Evolutionary conservation across 768 basidiomycete genomes (phyloP).

Genomic region (Termitomyces heimii): DNA sequence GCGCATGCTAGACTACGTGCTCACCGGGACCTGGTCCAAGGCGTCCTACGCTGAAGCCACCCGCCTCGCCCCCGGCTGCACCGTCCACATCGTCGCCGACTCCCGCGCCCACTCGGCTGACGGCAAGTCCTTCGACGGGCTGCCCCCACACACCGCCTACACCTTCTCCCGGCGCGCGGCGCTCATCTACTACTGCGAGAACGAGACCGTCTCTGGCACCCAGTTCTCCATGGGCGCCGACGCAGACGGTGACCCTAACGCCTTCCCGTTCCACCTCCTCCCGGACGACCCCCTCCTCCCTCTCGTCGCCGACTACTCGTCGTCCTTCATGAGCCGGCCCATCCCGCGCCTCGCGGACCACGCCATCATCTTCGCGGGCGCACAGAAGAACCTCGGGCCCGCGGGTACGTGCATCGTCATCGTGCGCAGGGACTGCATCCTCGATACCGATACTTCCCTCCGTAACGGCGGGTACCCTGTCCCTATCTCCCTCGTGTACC

Average conservation of each 20-base stretch:
- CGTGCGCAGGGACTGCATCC: constrained; percentile 90
- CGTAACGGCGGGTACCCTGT: constrained; percentile 68
- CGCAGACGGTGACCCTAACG: constrained; percentile 36
- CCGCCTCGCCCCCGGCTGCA: constrained; percentile 51
- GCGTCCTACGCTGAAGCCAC: constrained; percentile 81
- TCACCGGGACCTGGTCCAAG: constrained; percentile 91
- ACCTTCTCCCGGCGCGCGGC: constrained; percentile 78
- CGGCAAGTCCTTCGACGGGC: constrained; percentile 68
- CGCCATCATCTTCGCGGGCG: constrained; percentile 93
- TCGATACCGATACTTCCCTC: constrained; percentile 79
- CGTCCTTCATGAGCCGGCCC: constrained; percentile 93
- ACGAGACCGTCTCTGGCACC: constrained; percentile 96
- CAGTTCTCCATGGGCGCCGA: constrained; percentile 63
- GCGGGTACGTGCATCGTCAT: constrained; percentile 91
- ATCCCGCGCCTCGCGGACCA: constrained; percentile 86
- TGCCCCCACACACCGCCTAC: constrained; percentile 73
- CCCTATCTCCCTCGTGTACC: constrained; percentile 79
- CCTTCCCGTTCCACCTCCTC: constrained; percentile 82
- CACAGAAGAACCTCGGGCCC: constrained; percentile 97
- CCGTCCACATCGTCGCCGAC: constrained; percentile 69
- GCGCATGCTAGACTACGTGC: constrained; percentile 75
- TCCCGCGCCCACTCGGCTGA: constrained; percentile 54
- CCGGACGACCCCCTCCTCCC: constrained; percentile 55
- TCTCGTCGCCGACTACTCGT: constrained; percentile 92
- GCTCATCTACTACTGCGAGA: constrained; percentile 97